Evolutionary conservation across 2,329 filamentous ascomycete species (phyloP), one percentile per base, ranked within the genome.

Genomic region (Cladosporium sp.): DNA sequence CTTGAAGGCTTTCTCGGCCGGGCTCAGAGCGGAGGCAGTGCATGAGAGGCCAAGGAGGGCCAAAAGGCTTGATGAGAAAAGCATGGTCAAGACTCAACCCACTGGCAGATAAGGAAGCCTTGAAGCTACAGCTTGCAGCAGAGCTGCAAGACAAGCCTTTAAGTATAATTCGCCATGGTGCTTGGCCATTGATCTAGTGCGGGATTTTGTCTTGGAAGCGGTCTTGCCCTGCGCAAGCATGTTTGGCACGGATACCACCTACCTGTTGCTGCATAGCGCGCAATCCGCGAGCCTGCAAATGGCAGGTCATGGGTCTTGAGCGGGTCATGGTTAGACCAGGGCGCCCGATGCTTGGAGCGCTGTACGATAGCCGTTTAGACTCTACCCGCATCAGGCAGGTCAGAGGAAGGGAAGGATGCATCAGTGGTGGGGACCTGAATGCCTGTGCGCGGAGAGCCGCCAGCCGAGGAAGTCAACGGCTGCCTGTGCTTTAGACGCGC

Each of bases 71-170:
- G 52, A 56, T 38, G 52, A 56, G 20, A 56, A 20, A 39, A 56
- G 52, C 52, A 56, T 56, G 30, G 42, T 56, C 52, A 56, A 56
- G 52, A 56, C 17, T 25, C 28, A n/a, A 49, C 40, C 52, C 42
- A 49, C 40, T 2, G 20, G 52, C 42, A 20, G 38, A 30, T 49
- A 37, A 34, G 14, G 20, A 17, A 37, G 25, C 20, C 38, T 42
- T 34, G 37, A 17, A 28, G 25, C 12, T 11, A n/a, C 34, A n/a
- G 17, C 30, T 22, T 11, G 11, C 17, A 37, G 17, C 5, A n/a
- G 20, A 38, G 42, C n/a, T 45, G 52, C 52, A 56, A 42, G 42
- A 47, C 52, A 56, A 56, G 52, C 52, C 52, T 56, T 56, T 56
- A 56, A 56, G 52, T 49, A 45, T 19, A 12, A 19, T 25, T 17